Evolutionary conservation across 495 filamentous ascomycete genomes (phyloP).

Genomic region (Trichoderma gamsii): DNA sequence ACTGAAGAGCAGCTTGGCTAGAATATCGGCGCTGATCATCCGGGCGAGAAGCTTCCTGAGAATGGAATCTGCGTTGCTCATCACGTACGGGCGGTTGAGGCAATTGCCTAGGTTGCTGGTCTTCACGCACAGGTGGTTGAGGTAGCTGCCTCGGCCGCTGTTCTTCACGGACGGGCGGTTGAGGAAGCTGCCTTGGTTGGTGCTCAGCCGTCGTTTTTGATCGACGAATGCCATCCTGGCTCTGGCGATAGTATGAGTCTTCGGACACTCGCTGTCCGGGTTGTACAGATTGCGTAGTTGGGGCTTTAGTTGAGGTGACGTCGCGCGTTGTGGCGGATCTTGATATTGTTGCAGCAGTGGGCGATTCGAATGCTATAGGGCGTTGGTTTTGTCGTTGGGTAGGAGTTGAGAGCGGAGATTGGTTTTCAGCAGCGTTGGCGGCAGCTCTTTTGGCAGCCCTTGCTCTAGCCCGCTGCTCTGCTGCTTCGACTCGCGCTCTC

Average conservation of each 20-base stretch:
- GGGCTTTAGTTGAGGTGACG: neutral
- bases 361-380: slow-evolving; percentile 13
- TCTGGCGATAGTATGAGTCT: slow-evolving; percentile 5
- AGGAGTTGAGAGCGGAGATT: neutral
- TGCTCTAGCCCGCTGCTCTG: slow-evolving; percentile 58
- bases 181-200: slow-evolving; percentile 14
- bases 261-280: neutral
- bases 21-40: neutral
- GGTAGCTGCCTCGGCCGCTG: slow-evolving; percentile 12
- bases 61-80: slow-evolving; percentile 3
- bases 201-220: slow-evolving; percentile 15
- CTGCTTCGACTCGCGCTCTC: slow-evolving; percentile 70
- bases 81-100: slow-evolving; percentile 18
- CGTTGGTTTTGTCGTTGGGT: neutral
- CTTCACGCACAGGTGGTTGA: slow-evolving; percentile 20
- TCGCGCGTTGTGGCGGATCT: neutral
- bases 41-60: slow-evolving; percentile 16
- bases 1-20: neutral
- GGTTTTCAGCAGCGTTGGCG: slow-evolving; percentile 1
- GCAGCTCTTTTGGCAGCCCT: slow-evolving; percentile 28
- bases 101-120: slow-evolving; percentile 12
- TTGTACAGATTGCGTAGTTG: neutral
- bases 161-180: slow-evolving; percentile 17
- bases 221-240: neutral
- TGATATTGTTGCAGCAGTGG: neutral